Base-by-base conservation (phyloP, 2,329 filamentous ascomycete genomes). In the Neoarthrinium moseri region DNA sequence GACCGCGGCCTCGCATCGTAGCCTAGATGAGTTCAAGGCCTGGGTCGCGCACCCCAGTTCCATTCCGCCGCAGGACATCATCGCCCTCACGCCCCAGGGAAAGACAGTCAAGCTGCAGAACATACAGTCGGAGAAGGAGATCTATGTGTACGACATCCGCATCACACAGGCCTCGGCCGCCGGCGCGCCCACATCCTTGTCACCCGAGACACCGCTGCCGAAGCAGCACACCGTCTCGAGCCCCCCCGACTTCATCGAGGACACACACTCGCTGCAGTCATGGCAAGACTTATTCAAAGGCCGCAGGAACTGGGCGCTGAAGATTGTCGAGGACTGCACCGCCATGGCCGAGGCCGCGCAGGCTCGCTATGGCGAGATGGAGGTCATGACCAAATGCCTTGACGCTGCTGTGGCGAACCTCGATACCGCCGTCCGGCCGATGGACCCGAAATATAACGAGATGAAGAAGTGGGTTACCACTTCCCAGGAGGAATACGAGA, bases 91-190 rank as follows among this genome's bases (percentile, higher is more conserved):
- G 12, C 77, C 83, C 4, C 83, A 89, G 55, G 92, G 92, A 39
- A 91, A 88, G 68, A 88, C 89, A 57, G 83, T 94, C 60, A 91
- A 91, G 68, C 74, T 84, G 27, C 87, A 92, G 61, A 87, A 83
- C 27, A 78, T 96, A 38, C 81, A 89, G 53, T 83, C 81, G 27
- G 92, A 96, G 86, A 88, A 83, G 55, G 91, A 97, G 64, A 84
- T 99, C 47, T 97, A 88, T 64, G 82, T 97, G 43, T 99, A 95
- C 68, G 91, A 96, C 67, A 87, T 91, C 51, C 83, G 85, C 55
- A 82, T 86, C 57, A 83, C 86, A 53, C 77, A 85, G 53, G 67
- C 81, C 41, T 69, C 76, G 39, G 72, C 78, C 42, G 58, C 75
- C 6, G 68, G 67, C 29, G 63, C 68, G 37, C 60, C 71, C 6